Evolutionary conservation across 805 yeast species (phyloP), one percentile per base, ranked within the genome.

Genomic region (Candida sanyiensis): DNA sequence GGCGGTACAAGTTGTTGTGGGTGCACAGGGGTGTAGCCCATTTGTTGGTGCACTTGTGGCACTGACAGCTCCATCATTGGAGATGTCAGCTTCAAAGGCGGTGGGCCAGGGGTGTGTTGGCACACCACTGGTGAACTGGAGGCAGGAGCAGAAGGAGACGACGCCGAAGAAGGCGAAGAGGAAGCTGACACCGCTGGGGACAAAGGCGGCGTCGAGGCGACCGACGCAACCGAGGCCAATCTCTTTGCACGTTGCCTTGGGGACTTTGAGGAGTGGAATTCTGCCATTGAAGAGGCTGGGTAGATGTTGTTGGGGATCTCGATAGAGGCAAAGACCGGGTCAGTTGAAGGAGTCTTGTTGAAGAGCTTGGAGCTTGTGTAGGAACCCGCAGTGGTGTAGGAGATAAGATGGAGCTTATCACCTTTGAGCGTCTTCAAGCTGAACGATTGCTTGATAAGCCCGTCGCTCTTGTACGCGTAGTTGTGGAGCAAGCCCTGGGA

Each of bases 361-460:
- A 35, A 22, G 7, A 56, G 44, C 18, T 57, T 58, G 18, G 56
- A 56, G 28, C 54, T 54, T 18, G 52, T 48, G 26, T 52, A 53
- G 43, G 51, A 50, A 7, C 50, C 41, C 2, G 66, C 46, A 4
- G 62, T 55, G 25, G 65, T 61, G 56, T 82, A 82, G 21, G 81
- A 69, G 18, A 83, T 79, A 39, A 82, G 59, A 48, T 83, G 88
- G 19, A 75, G 56, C 42, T 73, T 77, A 33, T 70, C 70, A 33
- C 72, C 71, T 22, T 67, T 72, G 19, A 67, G 63, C 7, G 80
- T 70, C 7, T 74, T 67, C 27, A 78, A 58, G 4, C 81, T 70
- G 48, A 80, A 77, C 22, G 81, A 72, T 56, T 80, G 85, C 52
- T 82, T 82, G 48, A 77, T 61, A 5, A 82, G 58, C 0, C 88